Conservation (phyloP, 106 monocot genomes). For the Hemerocallis citrina region DNA sequence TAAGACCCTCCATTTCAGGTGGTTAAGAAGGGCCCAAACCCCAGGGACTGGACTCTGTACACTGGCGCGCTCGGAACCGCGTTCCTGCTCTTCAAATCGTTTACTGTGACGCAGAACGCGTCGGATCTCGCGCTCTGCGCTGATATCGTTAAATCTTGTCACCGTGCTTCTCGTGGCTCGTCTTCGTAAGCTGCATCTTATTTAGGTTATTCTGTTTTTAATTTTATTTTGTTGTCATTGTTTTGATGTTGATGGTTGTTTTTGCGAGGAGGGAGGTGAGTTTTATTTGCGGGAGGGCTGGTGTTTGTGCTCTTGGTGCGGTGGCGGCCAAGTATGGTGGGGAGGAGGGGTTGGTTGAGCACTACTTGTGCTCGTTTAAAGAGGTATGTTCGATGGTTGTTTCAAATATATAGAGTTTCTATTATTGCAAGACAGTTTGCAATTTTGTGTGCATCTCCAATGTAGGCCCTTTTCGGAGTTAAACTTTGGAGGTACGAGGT, state of each 20-base stretch:
- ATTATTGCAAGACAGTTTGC: not conserved
- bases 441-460: not conserved
- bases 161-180: constrained; percentile 29
- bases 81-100: constrained; percentile 61
- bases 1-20: constrained; percentile 25
- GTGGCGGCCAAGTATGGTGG: constrained; percentile 47
- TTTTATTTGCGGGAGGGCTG: constrained; percentile 75
- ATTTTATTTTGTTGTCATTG: not conserved
- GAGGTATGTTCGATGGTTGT: constrained; percentile 62
- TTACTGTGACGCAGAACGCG: constrained; percentile 28
- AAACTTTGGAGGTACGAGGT: too few species aligned
- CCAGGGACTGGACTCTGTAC: constrained; percentile 57
- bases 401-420: not conserved
- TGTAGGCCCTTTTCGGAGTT: too few species aligned
- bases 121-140: constrained; percentile 43
- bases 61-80: constrained; percentile 77
- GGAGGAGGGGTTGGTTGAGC: constrained; percentile 37
- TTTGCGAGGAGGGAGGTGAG: constrained; percentile 41
- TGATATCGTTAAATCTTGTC: constrained; percentile 53
- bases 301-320: constrained; percentile 89
- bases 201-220: not conserved
- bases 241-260: not conserved
- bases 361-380: constrained; percentile 67
- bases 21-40: constrained; percentile 53
- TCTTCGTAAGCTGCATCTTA: constrained; percentile 36